Evolutionary conservation across 2,329 filamentous ascomycete genomes (phyloP), one percentile per base, ranked within the genome.

Genomic region (Emergomyces pasteurianus): DNA sequence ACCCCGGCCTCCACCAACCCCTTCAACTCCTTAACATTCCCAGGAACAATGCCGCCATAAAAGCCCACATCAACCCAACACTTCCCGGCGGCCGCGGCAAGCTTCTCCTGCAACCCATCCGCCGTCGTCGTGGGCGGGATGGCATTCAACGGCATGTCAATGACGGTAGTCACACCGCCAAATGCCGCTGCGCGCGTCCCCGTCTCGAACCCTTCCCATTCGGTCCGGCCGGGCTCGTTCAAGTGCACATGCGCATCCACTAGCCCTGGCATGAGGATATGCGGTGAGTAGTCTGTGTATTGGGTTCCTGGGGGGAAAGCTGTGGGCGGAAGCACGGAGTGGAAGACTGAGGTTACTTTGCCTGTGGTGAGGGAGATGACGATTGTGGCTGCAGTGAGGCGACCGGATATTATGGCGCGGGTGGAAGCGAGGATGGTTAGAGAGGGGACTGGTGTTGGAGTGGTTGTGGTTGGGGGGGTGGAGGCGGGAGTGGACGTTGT

Each of bases 1-100:
- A 97, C 92, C 59, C 94, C 94, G 47, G 85, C 88, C 61, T 89
- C 82, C 0, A 97, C 88, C 3, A 99, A 80, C 0, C 86, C 86
- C 67, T 89, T 84, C 60, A 99, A 77, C 69, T 97, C 86, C 12
- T 82, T 74, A 2, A 86, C 83, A 71, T 99, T 99, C 1, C 92
- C 94, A 3, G 94, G 94, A 55, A 99, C 86, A 46, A 97, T 85
- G 38, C 94, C 94, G 31, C 94, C 94, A 72, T 97, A 97, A 75
- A 99, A 97, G 36, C 91, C 94, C n/a, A 97, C 92, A 69, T 97
- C 94, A 31, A 97, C 90, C 92, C 92, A 99, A 76, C 92, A 96
- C 76, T 97, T 88, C 40, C 89, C 90, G 63, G 83, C 76, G 47
- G 90, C 90, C 28, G 94, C 94, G 34, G 83, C 82, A 54, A 96